Base-by-base conservation (phyloP, 2,329 filamentous ascomycete species). In the Trichoderma sp. region DNA sequence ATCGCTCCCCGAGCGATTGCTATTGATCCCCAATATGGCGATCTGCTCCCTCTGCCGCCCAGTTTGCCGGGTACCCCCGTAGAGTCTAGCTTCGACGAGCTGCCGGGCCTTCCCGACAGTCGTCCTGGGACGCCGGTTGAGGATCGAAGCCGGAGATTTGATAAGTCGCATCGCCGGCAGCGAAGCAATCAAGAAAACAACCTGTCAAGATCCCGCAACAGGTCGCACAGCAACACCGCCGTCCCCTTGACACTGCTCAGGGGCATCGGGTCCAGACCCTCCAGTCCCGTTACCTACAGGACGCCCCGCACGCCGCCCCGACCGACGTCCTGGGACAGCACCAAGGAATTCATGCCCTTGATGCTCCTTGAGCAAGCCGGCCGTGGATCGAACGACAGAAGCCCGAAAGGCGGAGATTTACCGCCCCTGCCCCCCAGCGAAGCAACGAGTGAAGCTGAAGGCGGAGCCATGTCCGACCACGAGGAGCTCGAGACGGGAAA, bases 311-410 rank as follows among this genome's bases (percentile, higher is more conserved):
- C 52, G 28, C 73, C 77, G 48, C 72, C 80, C 24, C 81, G 86
- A 5, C 85, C 85, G 14, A 86, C 79, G 14, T 88, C 85, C 0
- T 88, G 86, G 86, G 86, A 88, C 51, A 85, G 78, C 68, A 83
- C 82, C 19, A 85, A 85, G 63, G 92, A 95, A 73, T 89, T 93
- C 71, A 88, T 90, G 69, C 93, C 93, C 0, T 79, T 97, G 9
- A 94, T 91, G 76, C 87, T 97, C 24, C 86, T 96, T 7, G 91
- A 96, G 75, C 87, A 79, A 68, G 80, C 79, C 3, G 78, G 81
- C 9, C 78, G 80, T 48, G 75, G 75, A 50, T 72, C 76, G 6
- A 70, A 71, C 3, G 73, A 76, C 30, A 70, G 73, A 24, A 69
- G 75, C 28, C 73, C 81, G 1, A 66, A 64, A n/a, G 61, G 69